phyloP scores from a whole-genome alignment of 1,139 yeast species.

The Yamadazyma membranifaciens region DNA sequence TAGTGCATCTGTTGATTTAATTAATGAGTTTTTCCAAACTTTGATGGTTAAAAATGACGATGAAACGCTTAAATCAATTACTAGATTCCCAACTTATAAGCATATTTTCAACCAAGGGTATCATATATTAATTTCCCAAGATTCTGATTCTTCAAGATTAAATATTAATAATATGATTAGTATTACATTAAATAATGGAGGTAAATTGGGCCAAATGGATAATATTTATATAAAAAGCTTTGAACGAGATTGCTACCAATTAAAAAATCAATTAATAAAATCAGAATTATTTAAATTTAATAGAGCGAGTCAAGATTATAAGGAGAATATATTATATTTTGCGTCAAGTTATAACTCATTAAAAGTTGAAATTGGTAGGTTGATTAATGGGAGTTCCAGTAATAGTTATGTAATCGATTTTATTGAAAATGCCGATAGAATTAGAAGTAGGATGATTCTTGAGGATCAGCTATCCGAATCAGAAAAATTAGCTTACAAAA shows the following conservation, averaged over 20 bases:
- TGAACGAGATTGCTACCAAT: constrained; percentile 45
- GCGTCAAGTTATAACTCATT: constrained; percentile 45
- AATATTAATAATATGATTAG: constrained; percentile 34
- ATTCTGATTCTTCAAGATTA: constrained; percentile 22
- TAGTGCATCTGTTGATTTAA: constrained; percentile 15
- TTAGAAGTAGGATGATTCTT: constrained; percentile 55
- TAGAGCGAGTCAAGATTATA: constrained; percentile 59
- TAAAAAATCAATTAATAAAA: constrained; percentile 43
- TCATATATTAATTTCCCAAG: constrained; percentile 20
- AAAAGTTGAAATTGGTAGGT: constrained; percentile 41
- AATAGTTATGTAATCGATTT: constrained; percentile 51
- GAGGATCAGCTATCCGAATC: constrained; percentile 49
- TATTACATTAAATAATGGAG: constrained; percentile 39
- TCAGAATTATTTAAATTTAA: constrained; percentile 49
- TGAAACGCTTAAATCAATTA: constrained; percentile 29
- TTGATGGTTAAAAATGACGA: constrained; percentile 38
- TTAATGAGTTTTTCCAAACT: constrained; percentile 32
- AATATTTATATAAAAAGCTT: constrained; percentile 38
- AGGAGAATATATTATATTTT: constrained; percentile 56
- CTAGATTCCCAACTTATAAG: constrained; percentile 30
- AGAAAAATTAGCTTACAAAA: constrained; percentile 40
- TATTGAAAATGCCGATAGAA: constrained; percentile 67
- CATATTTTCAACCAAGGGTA: constrained; percentile 27
- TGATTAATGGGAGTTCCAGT: constrained; percentile 18
- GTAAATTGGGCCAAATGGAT: constrained; percentile 37